Evolutionary conservation across 2,329 filamentous ascomycete genomes (phyloP).

Genomic region (Penicillium hesseltinei): DNA sequence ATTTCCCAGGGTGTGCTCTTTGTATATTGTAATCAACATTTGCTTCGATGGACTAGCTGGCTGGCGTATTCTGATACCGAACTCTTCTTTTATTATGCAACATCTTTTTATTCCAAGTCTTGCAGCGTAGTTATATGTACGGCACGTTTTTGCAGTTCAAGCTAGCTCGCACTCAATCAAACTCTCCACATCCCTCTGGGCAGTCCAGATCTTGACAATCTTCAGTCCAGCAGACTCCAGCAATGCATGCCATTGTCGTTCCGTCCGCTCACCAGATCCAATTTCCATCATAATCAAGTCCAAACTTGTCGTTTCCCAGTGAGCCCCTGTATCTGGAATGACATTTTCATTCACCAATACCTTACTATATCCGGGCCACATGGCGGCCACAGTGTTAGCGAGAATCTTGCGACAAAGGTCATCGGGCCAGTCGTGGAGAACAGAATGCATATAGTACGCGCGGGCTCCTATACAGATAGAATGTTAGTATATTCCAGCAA

Average conservation of each 20-base stretch:
- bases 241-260: constrained; percentile 39
- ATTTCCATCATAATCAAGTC: constrained; percentile 47
- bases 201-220: constrained; percentile 36
- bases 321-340: constrained; percentile 37
- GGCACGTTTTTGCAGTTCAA: background rate
- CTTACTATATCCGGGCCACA: constrained; percentile 43
- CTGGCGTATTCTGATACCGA: constrained; percentile 19
- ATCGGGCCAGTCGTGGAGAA: constrained; percentile 40
- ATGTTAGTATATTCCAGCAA: constrained; percentile 4
- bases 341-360: constrained; percentile 47
- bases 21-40: constrained; percentile 12
- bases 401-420: constrained; percentile 34
- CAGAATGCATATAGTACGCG: constrained; percentile 36
- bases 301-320: constrained; percentile 31
- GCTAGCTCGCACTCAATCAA: constrained; percentile 26
- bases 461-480: constrained; percentile 30
- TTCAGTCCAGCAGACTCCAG: constrained; percentile 35
- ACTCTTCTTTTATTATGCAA: constrained; percentile 3
- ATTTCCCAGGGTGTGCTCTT: constrained; percentile 4
- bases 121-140: background rate
- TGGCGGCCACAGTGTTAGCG: constrained; percentile 28
- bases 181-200: constrained; percentile 18
- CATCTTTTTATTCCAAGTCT: background rate
- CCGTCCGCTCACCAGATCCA: constrained; percentile 40
- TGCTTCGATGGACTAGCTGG: constrained; percentile 17